These are phyloP conservation scores for Rhynchosporium agropyri DNA, from an alignment of 2,329 filamentous ascomycete genomes.

Conservation along the genomic window DNA sequence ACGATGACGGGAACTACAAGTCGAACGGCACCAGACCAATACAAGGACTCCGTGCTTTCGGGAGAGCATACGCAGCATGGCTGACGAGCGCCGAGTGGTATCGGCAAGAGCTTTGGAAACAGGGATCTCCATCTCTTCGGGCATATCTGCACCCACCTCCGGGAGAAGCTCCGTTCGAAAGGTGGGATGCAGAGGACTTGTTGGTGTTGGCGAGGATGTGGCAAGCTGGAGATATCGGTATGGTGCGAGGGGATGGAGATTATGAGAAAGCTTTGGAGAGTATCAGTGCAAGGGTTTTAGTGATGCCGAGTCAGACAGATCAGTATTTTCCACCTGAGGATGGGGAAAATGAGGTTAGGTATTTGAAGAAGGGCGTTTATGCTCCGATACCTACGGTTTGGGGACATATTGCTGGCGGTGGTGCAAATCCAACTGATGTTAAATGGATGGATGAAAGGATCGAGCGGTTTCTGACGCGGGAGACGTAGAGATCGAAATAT, in stretches of 20 bases:
- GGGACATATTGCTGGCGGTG: constrained; percentile 45
- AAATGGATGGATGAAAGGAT: constrained; percentile 43
- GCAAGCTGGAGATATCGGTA: constrained; percentile 47
- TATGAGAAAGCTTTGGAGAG: constrained; percentile 58
- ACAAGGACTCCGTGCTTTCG: constrained; percentile 49
- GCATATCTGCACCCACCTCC: constrained; percentile 43
- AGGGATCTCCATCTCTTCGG: constrained; percentile 44
- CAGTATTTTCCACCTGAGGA: constrained; percentile 61
- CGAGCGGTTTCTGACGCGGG: constrained; percentile 35
- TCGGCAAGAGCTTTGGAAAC: constrained; percentile 45
- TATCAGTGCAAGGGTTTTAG: constrained; percentile 64
- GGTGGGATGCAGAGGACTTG: constrained; percentile 50
- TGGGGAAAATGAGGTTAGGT: constrained; percentile 42
- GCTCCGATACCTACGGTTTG: constrained; percentile 44
- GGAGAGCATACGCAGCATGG: constrained; percentile 52
- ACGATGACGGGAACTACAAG: constrained; percentile 42
- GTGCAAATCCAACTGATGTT: constrained; percentile 39
- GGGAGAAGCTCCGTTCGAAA: constrained; percentile 42
- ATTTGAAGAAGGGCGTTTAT: constrained; percentile 39
- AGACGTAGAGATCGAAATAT: background rate
- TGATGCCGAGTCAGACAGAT: constrained; percentile 65
- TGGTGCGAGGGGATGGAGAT: constrained; percentile 31
- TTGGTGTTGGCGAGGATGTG: constrained; percentile 49
- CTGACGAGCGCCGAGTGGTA: constrained; percentile 52
- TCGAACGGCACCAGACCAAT: constrained; percentile 38